Conservation (phyloP, 345 rosid species). For the Euclidium syriacum region DNA sequence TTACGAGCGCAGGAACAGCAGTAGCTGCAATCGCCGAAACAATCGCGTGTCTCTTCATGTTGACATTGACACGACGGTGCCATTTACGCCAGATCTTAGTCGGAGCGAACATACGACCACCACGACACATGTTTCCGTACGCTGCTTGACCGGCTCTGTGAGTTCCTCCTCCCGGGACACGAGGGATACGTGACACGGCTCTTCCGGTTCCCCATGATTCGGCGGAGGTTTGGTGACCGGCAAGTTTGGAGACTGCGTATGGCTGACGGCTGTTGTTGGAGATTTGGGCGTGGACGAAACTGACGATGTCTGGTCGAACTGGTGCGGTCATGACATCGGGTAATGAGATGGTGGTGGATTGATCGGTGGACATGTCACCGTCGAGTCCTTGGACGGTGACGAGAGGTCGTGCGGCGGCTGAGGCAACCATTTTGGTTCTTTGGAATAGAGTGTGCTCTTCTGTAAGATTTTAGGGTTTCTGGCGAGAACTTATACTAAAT, state of each 20-base stretch:
- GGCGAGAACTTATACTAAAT: not conserved
- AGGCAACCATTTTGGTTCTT: conserved; percentile 44
- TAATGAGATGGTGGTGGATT: conserved; percentile 43
- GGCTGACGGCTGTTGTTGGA: conserved; percentile 89
- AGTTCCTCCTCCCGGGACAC: conserved; percentile 96
- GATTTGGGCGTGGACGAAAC: conserved; percentile 56
- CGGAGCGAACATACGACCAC: conserved; percentile 99
- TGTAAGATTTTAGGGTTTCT: conserved; percentile 28
- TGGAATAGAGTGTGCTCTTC: too few species aligned
- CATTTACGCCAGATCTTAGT: conserved; percentile 97
- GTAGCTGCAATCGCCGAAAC: conserved; percentile 89
- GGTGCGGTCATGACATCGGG: conserved; percentile 80
- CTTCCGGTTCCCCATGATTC: conserved; percentile 99
- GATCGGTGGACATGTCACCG: conserved; percentile 73
- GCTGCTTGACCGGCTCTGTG: conserved; percentile 99
- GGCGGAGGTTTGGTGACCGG: conserved; percentile 97
- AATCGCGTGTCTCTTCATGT: conserved; percentile 79
- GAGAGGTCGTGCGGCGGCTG: conserved; percentile 67
- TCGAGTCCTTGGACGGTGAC: conserved; percentile 63
- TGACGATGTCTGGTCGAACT: conserved; percentile 75
- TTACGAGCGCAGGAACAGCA: conserved; percentile 68
- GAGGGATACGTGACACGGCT: conserved; percentile 95
- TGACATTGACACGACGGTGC: conserved; percentile 87
- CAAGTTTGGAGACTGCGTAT: conserved; percentile 75
- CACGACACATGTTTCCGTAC: conserved; percentile 99